Evolutionary conservation across 768 basidiomycete genomes (phyloP).

Genomic region (Psilocybe tampanensis): DNA sequence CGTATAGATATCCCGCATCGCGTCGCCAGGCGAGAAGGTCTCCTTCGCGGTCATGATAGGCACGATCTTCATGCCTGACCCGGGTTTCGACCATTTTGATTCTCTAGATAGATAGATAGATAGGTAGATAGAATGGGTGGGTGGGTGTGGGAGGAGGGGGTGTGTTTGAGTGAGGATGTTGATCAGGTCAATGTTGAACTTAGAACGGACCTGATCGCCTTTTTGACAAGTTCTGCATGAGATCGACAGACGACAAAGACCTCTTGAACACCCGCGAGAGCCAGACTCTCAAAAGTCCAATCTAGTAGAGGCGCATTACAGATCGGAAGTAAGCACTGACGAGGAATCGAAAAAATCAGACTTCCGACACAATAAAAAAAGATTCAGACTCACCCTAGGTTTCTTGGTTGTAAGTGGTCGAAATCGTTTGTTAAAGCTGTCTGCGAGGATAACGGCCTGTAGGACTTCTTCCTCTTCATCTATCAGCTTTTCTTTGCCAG

Average conservation of each 20-base stretch:
- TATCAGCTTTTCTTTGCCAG: slow-evolving; percentile 64
- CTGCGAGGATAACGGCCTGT: slow-evolving; percentile 94
- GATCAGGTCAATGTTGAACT: slow-evolving; percentile 6
- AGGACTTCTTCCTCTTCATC: slow-evolving; percentile 83
- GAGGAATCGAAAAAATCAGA: slow-evolving; percentile 18
- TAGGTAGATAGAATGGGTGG: too few relatives aligned
- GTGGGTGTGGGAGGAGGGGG: too few relatives aligned
- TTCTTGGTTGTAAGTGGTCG: slow-evolving; percentile 85
- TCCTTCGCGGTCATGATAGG: slow-evolving; percentile 86
- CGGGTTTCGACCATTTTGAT: slow-evolving; percentile 85
- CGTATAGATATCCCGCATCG: slow-evolving; percentile 92
- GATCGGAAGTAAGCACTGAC: slow-evolving; percentile 87
- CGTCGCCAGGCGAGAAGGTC: slow-evolving; percentile 88
- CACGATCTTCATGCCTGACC: slow-evolving; percentile 78
- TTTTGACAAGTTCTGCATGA: slow-evolving; percentile 83
- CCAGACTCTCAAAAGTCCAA: slow-evolving; percentile 96
- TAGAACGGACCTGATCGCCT: slow-evolving; percentile 73
- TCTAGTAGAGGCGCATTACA: slow-evolving; percentile 93
- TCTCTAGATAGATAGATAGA: slow-evolving; percentile 44
- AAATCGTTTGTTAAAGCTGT: slow-evolving; percentile 95
- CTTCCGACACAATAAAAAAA: slow-evolving; percentile 2
- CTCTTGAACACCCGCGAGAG: slow-evolving; percentile 94
- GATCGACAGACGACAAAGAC: slow-evolving; percentile 95
- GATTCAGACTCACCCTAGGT: slow-evolving; percentile 67
- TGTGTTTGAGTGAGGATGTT: not conserved